Base-by-base conservation (phyloP, 345 rosid species). In the Melastoma malabathricum region DNA sequence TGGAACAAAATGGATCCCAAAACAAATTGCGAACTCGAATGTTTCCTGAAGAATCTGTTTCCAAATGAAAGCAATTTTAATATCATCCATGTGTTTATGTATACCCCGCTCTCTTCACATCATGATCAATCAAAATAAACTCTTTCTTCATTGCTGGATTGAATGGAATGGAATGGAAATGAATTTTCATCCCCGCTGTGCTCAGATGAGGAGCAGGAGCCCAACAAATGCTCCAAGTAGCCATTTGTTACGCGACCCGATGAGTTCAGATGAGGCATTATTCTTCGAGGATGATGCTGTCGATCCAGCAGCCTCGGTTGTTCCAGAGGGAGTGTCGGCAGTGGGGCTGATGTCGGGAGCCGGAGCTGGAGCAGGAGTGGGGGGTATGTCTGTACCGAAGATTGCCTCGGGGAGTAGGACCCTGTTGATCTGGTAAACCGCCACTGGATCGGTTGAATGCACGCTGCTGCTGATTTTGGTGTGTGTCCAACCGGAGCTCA, bases 321-420 rank as follows among this genome's bases (percentile, higher is more conserved):
- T 56, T 8, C 59, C 57, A 1, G 58, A 1, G 10, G 97, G 93
- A 2, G 89, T 25, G 62, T 92, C 98, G 0, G 97, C 94, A 8
- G 68, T 58, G 1, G 88, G 74, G 58, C 72, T 71, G 9, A 66
- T 56, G 12, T 61, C 84, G 20, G 95, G 98, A 54, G 98, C 81
- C 3, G 96, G 95, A 5, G 95, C 88, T 1, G 98, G 98, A 29
- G 94, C 97, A 0, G 95, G 76, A 51, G 65, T 72, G 43, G 95
- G 94, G 59, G 97, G 95, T 0, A 92, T 83, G 57, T 92, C 84
- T 1, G 95, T 81, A 16, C 98, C 98, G 47, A 84, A 92, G 58
- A 92, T 88, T 2, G 94, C 88, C 66, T 84, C 95, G 0, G 98
- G 98, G 17, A 92, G 74, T 43, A 92, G 84, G 52, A 92, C 86